Percentiles rank a stretch among this genome's conserved stretches.
phyloP scores from a whole-genome alignment of 768 basidiomycete species.

The Lanmaoa rubissima region DNA sequence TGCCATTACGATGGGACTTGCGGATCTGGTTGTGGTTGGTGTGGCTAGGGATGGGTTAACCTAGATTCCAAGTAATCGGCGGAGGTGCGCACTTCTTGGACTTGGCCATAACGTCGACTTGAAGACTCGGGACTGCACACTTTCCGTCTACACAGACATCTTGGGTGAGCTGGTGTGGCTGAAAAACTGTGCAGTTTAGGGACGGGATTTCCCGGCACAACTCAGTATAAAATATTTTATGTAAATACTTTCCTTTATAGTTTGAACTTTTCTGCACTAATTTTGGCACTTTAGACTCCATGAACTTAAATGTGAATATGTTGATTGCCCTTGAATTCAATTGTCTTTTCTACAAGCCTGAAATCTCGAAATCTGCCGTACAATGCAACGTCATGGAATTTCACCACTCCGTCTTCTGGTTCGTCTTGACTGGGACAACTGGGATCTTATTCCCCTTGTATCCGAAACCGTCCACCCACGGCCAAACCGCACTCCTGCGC shows the following conservation, averaged over 20 bases:
- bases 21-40: slow-evolving; percentile 95
- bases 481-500: slow-evolving; percentile 75
- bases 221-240: no score
- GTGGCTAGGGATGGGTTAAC: slow-evolving; percentile 49
- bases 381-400: background rate
- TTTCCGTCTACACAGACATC: background rate
- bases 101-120: slow-evolving; percentile 75
- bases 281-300: no score
- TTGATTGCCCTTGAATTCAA: no score
- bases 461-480: slow-evolving; percentile 96
- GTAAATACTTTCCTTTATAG: no score
- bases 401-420: slow-evolving; percentile 73
- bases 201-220: slow-evolving; percentile 22
- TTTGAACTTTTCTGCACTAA: no score
- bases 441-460: slow-evolving; percentile 81
- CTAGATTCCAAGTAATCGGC: slow-evolving; percentile 2
- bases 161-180: slow-evolving; percentile 26
- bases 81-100: slow-evolving; percentile 82
- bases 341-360: no score
- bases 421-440: slow-evolving; percentile 38
- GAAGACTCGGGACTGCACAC: background rate
- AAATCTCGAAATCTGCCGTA: background rate
- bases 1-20: slow-evolving; percentile 98
- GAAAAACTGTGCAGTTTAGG: slow-evolving; percentile 33
- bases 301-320: no score